Evolutionary conservation across 495 filamentous ascomycete genomes (phyloP).

Genomic region (Tricharina praecox): DNA sequence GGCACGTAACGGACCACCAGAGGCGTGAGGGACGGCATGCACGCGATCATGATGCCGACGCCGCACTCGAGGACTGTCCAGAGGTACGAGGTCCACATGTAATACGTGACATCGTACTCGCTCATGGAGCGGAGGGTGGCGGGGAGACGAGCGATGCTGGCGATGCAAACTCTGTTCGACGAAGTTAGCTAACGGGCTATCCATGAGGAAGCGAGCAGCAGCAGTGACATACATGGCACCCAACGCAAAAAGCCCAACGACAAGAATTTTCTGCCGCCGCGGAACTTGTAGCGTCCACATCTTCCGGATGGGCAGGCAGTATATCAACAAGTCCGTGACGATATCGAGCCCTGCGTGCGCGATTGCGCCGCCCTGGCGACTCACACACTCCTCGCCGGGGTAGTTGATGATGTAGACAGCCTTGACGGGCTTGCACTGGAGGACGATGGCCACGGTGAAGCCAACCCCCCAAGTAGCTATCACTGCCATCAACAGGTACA

Average conservation of each 20-base stretch:
- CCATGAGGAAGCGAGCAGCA: too few species aligned
- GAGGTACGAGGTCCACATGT: slow-evolving; percentile 14
- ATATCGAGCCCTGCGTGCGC: not conserved
- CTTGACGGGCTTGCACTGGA: slow-evolving; percentile 14
- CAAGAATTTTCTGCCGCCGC: slow-evolving; percentile 20
- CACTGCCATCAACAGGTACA: slow-evolving; percentile 11
- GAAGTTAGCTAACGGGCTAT: too few species aligned
- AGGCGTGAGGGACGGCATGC: slow-evolving; percentile 13
- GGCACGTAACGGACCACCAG: slow-evolving; percentile 12
- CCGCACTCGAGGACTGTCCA: slow-evolving; percentile 16
- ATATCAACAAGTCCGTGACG: slow-evolving; percentile 28
- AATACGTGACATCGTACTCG: slow-evolving; percentile 13
- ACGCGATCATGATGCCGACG: slow-evolving; percentile 15
- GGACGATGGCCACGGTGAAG: slow-evolving; percentile 14
- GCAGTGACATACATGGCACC: slow-evolving; percentile 15
- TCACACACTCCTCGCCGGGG: not conserved
- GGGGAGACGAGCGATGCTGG: slow-evolving; percentile 11
- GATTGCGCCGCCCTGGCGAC: not conserved
- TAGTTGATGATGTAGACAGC: slow-evolving; percentile 11
- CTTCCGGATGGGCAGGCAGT: slow-evolving; percentile 26
- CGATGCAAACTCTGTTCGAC: slow-evolving; percentile 16
- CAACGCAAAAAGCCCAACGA: slow-evolving; percentile 22
- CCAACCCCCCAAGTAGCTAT: slow-evolving; percentile 14
- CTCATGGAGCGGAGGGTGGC: slow-evolving; percentile 13
- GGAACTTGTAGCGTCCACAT: slow-evolving; percentile 23